Percentiles rank a stretch among this genome's conserved stretches.
Evolutionary conservation across 345 rosid genomes (phyloP).

Genomic region (Heritiera littoralis): DNA sequence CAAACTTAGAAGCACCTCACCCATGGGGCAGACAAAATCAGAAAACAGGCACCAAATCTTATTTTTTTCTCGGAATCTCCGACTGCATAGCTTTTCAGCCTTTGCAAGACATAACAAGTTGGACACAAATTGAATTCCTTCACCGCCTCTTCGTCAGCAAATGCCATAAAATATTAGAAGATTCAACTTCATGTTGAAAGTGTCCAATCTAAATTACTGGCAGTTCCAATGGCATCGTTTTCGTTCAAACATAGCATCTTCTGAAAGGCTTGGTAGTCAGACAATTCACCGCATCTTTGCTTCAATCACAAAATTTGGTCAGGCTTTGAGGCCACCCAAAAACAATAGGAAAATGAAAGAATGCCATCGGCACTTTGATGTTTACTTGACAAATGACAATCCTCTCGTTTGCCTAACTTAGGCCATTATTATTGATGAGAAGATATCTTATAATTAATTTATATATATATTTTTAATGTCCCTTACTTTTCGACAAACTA

Average conservation of each 20-base stretch:
- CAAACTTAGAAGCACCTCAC: background rate
- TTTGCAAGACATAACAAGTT: background rate
- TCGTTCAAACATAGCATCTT: background rate
- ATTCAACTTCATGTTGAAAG: background rate
- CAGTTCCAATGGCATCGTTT: background rate
- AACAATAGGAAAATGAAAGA: background rate
- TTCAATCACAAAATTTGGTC: background rate
- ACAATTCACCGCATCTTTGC: slow-evolving; percentile 16
- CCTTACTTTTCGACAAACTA: background rate
- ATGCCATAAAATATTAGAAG: background rate
- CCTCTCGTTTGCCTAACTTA: no score
- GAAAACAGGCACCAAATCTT: background rate
- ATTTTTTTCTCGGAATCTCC: background rate
- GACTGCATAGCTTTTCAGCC: background rate
- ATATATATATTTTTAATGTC: background rate
- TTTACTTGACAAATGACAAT: background rate
- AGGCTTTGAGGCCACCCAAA: background rate
- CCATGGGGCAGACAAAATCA: background rate
- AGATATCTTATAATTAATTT: background rate
- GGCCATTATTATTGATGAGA: background rate
- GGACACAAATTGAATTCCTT: background rate
- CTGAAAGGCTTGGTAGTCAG: background rate
- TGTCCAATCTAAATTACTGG: background rate
- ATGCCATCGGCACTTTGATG: background rate
- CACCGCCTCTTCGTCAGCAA: background rate